Conservation (phyloP, 176 grass and related monocot genomes). For the Themeda triandra region DNA sequence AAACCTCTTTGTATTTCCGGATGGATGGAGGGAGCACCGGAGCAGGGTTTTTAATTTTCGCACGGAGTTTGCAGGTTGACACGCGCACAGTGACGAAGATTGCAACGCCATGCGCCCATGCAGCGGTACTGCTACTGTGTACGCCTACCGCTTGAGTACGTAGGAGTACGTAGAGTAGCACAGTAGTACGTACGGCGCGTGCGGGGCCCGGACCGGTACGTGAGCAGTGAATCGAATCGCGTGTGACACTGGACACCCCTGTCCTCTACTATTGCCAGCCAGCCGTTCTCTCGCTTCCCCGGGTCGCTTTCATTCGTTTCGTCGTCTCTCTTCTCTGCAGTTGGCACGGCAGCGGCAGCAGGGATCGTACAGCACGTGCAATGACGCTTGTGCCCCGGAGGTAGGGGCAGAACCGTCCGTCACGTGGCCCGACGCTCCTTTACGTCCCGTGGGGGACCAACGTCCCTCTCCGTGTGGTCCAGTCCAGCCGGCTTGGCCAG, state of each 20-base stretch:
- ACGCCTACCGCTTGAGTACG: too few relatives aligned
- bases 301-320: conserved; percentile 5
- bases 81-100: too few relatives aligned
- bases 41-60: too few relatives aligned
- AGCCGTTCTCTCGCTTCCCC: neutral
- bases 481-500: neutral
- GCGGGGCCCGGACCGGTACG: neutral
- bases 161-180: too few relatives aligned
- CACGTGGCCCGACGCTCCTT: conserved; percentile 41
- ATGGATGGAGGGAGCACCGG: too few relatives aligned
- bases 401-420: conserved; percentile 37
- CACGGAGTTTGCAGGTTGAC: too few relatives aligned
- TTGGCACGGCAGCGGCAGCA: neutral
- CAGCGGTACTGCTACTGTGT: too few relatives aligned
- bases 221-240: conserved; percentile 26
- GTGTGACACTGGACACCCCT: conserved; percentile 9
- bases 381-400: conserved; percentile 29
- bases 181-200: neutral
- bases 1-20: too few relatives aligned
- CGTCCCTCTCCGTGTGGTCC: too few relatives aligned
- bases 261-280: too few relatives aligned
- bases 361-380: neutral
- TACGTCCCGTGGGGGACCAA: conserved; percentile 27
- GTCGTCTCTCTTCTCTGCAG: neutral
- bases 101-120: too few relatives aligned